A percentile compares a stretch with the other conserved stretches of the same genome.
phyloP scores from a whole-genome alignment of 371 early-diverging fungal species.

The Syncephalastrum sp. region DNA sequence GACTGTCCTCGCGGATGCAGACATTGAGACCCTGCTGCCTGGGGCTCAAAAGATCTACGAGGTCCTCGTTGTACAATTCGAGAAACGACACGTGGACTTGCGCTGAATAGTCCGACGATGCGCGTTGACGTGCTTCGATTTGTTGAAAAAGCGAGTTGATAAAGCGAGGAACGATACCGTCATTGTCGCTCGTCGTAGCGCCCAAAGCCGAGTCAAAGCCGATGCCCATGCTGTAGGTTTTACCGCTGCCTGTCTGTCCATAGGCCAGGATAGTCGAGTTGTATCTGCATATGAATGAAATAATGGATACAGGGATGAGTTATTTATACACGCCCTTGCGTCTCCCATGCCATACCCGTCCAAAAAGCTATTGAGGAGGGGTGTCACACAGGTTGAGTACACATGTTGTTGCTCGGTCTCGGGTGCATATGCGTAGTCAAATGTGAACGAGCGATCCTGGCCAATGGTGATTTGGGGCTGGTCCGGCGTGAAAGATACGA shows the following conservation, averaged over 20 bases:
- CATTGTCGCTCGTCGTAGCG: constrained; percentile 9
- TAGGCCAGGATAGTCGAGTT: constrained; percentile 88
- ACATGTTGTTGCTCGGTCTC: constrained; percentile 68
- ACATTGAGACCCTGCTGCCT: constrained; percentile 19
- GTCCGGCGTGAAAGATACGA: constrained; percentile 60
- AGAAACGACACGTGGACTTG: constrained; percentile 66
- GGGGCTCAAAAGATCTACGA: constrained; percentile 76
- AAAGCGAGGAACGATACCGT: constrained; percentile 89
- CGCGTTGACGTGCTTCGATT: constrained; percentile 59
- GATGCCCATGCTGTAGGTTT: constrained; percentile 54
- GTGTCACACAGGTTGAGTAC: constrained; percentile 66
- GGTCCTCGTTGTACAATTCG: constrained; percentile 97
- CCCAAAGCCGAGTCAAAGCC: constrained; percentile 34
- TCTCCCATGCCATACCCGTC: constrained; percentile 68
- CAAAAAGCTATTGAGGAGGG: constrained; percentile 77
- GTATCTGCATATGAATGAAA: constrained; percentile 29
- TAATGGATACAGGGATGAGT: no score
- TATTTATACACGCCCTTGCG: background rate
- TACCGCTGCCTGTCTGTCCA: constrained; percentile 59
- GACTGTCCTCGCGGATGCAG: constrained; percentile 86
- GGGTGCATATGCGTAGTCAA: constrained; percentile 83
- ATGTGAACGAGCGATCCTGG: constrained; percentile 74
- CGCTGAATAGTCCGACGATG: constrained; percentile 74
- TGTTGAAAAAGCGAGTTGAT: constrained; percentile 63
- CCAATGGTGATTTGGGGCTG: constrained; percentile 64